Evolutionary conservation across 2,329 filamentous ascomycete species (phyloP), one percentile per base, ranked within the genome.

Genomic region (Volutella citrinella): DNA sequence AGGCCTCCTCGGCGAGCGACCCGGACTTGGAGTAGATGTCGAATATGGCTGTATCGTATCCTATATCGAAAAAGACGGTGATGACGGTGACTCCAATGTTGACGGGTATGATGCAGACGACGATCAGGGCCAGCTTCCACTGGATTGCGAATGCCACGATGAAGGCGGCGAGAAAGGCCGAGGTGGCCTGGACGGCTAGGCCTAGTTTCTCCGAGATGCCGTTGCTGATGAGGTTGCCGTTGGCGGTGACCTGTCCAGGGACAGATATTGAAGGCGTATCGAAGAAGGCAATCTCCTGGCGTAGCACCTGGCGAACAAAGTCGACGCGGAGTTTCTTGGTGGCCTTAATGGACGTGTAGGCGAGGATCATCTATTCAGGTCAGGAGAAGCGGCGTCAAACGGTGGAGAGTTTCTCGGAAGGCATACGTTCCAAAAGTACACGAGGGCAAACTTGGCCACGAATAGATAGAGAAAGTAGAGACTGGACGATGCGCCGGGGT

Each of bases 391-490:
- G 21, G 27, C 15, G 29, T 28, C 18, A 18, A 32, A 19, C 18
- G n/a, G n/a, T 18, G 23, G 25, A 26, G n/a, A n/a, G n/a, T n/a
- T n/a, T n/a, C 7, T 12, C 13, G 5, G 10, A 13, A 15, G 15
- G 13, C 57, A 43, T 56, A 76, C 72, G 45, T 72, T 71, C 39
- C 74, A 73, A 13, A 75, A 48, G 41, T 79, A 80, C 1, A 66
- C 69, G n/a, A 78, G 54, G 5, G 62, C 45, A 23, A 79, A 72
- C 34, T 74, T 74, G 11, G 57, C 75, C 14, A 76, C 58, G 40
- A 80, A 79, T 3, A 81, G 60, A 47, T 78, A 79, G 11, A 80
- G 59, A 40, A 79, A 76, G 42, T 68, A 74, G n/a, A 76, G 51
- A 7, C 74, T 77, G 17, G 13, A 17, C 7, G 6, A 11, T 21